Evolutionary conservation across 1,284 basidiomycete genomes (phyloP), one percentile per base, ranked within the genome.

Genomic region (Heterobasidion annosum): DNA sequence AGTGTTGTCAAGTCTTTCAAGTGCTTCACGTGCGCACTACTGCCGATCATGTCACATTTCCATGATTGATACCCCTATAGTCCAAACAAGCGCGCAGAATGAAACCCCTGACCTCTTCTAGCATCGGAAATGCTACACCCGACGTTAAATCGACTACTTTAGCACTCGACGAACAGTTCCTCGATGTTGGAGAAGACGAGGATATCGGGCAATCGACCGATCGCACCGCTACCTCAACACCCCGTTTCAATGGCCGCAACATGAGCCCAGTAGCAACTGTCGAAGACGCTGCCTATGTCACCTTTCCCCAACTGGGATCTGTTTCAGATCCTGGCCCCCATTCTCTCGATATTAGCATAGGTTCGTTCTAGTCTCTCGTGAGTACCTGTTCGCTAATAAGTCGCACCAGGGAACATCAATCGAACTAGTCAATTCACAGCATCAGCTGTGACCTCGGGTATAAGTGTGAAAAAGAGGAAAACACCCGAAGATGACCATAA

Each of bases 1-100:
- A 67, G 8, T 69, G 66, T 52, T 58, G 58, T 40, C 59, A 58
- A 19, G 57, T 73, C 2, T 53, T 73, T 42, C 51, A 56, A 16
- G 57, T 66, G 0, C 48, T 69, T 25, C 54, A 64, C 55, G 69
- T 67, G 50, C 52, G 67, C 12, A n/a, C 8, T 13, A 12, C 15
- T 35, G 4, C 33, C 8, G 25, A 25, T 25, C 34, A 34, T 47
- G n/a, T 34, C 32, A 9, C 10, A 3, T 25, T 34, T 45, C 16
- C 47, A 51, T 37, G 50, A 35, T 5, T 13, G 15, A 40, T 40
- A 25, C n/a, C 25, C 12, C 37, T n/a, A n/a, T 40, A 40, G 37
- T n/a, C 6, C 37, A 40, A 40, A 10, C 37, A 40, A n/a, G n/a
- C n/a, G 12, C 37, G 3, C 37, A 40, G n/a, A 40, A 40, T 8